phyloP scores from a whole-genome alignment of 2,329 filamentous ascomycete species.

The Lasiodiplodia gonubiensis region DNA sequence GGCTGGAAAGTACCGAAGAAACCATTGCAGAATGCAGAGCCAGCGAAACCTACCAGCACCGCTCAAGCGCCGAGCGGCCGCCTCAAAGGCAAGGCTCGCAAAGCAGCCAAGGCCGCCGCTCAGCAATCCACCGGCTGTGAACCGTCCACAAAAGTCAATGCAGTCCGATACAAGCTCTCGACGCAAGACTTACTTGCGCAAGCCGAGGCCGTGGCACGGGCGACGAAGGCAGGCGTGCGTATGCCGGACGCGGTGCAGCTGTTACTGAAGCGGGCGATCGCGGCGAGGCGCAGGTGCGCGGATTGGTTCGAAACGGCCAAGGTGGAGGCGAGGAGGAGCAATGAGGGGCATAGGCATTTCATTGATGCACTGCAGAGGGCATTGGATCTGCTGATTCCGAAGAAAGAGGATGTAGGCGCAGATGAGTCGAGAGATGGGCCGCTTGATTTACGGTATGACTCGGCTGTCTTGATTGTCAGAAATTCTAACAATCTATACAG shows the following conservation, averaged over 20 bases:
- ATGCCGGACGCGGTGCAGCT: neutral
- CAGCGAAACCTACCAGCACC: neutral
- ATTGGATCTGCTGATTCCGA: neutral
- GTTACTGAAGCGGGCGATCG: neutral
- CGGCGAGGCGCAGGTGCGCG: neutral
- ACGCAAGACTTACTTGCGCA: neutral
- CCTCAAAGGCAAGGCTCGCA: slow-evolving; percentile 8
- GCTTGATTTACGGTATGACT: neutral
- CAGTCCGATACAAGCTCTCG: neutral
- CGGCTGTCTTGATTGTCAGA: neutral
- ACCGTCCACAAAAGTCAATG: neutral
- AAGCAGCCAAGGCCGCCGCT: neutral
- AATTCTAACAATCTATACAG: neutral
- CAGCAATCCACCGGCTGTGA: neutral
- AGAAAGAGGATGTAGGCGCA: neutral
- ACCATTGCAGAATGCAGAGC: neutral
- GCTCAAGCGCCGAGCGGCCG: neutral
- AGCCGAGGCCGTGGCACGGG: neutral
- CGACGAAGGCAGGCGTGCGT: neutral
- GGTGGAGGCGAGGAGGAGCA: neutral
- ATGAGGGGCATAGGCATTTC: slow-evolving; percentile 5
- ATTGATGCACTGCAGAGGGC: neutral
- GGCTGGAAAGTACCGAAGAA: neutral
- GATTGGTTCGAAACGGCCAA: slow-evolving; percentile 1
- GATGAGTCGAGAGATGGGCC: neutral